phyloP scores from a whole-genome alignment of 2,329 filamentous ascomycete genomes.

The Chrysoporthe austroafricana region DNA sequence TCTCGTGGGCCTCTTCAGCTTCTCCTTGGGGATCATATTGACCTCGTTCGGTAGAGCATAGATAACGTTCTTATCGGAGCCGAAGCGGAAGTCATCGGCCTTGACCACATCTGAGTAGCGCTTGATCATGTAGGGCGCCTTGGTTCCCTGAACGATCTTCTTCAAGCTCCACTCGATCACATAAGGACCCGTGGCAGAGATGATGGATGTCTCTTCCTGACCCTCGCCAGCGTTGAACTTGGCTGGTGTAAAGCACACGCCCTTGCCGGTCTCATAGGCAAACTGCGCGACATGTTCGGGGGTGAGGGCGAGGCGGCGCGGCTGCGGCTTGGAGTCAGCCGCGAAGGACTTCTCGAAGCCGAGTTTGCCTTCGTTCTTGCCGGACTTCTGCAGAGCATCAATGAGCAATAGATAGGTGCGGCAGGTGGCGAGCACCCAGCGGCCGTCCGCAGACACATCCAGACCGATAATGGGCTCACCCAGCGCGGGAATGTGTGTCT shows the following conservation, averaged over 20 bases:
- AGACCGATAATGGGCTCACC: constrained; percentile 94
- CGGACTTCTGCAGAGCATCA: constrained; percentile 85
- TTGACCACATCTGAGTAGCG: constrained; percentile 94
- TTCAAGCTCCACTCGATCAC: constrained; percentile 96
- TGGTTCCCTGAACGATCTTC: constrained; percentile 79
- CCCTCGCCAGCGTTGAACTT: constrained; percentile 91
- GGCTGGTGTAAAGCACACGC: constrained; percentile 85
- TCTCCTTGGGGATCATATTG: constrained; percentile 91
- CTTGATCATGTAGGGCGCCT: constrained; percentile 95
- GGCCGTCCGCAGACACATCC: constrained; percentile 92
- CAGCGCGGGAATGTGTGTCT: constrained; percentile 93
- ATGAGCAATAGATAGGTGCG: constrained; percentile 93
- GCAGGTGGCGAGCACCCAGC: constrained; percentile 94
- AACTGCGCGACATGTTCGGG: constrained; percentile 96
- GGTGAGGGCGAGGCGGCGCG: constrained; percentile 83
- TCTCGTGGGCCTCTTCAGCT: constrained; percentile 83
- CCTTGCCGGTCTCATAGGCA: constrained; percentile 89
- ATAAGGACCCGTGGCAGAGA: constrained; percentile 94
- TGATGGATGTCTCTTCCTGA: constrained; percentile 85
- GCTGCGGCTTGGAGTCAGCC: constrained; percentile 91
- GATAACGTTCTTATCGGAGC: constrained; percentile 96
- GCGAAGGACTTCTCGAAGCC: constrained; percentile 94
- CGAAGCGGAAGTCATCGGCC: constrained; percentile 98
- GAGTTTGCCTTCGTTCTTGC: constrained; percentile 97
- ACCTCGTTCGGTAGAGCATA: constrained; percentile 96